Evolutionary conservation across 78 protist genomes (phyloP), one percentile per base, ranked within the genome.

Genomic region (Polysphondylium violaceum): DNA sequence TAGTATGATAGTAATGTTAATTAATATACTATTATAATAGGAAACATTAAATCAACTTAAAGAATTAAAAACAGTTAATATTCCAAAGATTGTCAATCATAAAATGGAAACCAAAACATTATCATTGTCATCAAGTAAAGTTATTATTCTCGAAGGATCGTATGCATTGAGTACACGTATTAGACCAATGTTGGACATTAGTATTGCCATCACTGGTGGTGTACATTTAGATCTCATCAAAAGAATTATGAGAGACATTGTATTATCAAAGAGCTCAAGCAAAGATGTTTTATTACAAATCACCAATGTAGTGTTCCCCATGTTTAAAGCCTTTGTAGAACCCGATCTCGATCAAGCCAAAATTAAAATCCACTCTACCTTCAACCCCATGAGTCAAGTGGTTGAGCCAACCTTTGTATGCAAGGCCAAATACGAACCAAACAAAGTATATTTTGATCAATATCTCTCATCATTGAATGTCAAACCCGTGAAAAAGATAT

Each of bases 321-420:
- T 92, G 95, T 92, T 87, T 35, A 92, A 92, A 41, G 93, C 95
- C 51, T 92, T 92, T 25, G 87, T 92, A 21, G 95, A 92, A 35
- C 93, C 95, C 60, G 88, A 74, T 53, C 33, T 92, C 33, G 79
- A 72, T 44, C 71, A 73, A 33, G 95, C 95, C 2, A 76, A 92
- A 50, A 71, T 92, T 17, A 86, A 87, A 64, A 87, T 88, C 17
- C 68, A 75, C 19, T 55, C 76, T 21, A 36, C 69, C 2, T 92
- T 67, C 76, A 88, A 92, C 23, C 93, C 95, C 63, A 72, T 92
- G 86, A 76, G 93, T 53, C 92, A 89, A 33, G 92, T 85, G 1
- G 95, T 92, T 33, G 87, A 74, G 38, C 86, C 86, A 25, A 56
- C 79, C 41, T 83, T 43, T 43, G 91, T 83, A 11, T 83, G 91